These are phyloP conservation scores for Terfezia claveryi DNA, from an alignment of 495 filamentous ascomycete genomes.

Conservation along the genomic window DNA sequence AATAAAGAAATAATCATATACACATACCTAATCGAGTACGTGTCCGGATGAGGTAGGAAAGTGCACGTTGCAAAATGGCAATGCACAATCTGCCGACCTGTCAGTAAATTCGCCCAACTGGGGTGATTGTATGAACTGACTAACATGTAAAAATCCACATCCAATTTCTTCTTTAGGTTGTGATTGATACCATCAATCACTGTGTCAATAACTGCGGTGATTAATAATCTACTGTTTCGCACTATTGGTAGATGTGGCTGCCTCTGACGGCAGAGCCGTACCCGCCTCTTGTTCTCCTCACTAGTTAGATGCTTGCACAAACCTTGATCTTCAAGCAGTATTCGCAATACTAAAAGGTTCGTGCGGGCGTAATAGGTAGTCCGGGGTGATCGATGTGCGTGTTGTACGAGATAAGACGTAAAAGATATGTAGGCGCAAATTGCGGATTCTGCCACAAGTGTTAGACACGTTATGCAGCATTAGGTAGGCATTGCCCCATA, in stretches of 20 bases:
- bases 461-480: not conserved
- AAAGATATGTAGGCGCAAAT: conserved; percentile 69
- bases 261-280: conserved; percentile 75
- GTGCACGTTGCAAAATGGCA: conserved; percentile 56
- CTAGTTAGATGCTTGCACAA: conserved; percentile 70
- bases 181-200: conserved; percentile 82
- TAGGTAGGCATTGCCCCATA: conserved; percentile 13
- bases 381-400: conserved; percentile 65
- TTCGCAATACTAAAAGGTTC: conserved; percentile 59
- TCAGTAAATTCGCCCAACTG: conserved; percentile 4
- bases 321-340: conserved; percentile 67
- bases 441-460: conserved; percentile 32
- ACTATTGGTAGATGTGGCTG: conserved; percentile 69
- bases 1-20: not conserved
- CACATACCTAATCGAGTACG: conserved; percentile 38
- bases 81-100: conserved; percentile 23
- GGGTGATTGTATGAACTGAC: not conserved
- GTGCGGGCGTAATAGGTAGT: conserved; percentile 62
- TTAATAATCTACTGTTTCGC: conserved; percentile 44
- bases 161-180: conserved; percentile 67
- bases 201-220: conserved; percentile 57
- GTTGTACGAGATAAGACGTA: conserved; percentile 79
- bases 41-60: conserved; percentile 63
- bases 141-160: conserved; percentile 61
- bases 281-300: conserved; percentile 49